phyloP scores from a whole-genome alignment of 768 basidiomycete genomes.

The Gloeostereum incarnatum region DNA sequence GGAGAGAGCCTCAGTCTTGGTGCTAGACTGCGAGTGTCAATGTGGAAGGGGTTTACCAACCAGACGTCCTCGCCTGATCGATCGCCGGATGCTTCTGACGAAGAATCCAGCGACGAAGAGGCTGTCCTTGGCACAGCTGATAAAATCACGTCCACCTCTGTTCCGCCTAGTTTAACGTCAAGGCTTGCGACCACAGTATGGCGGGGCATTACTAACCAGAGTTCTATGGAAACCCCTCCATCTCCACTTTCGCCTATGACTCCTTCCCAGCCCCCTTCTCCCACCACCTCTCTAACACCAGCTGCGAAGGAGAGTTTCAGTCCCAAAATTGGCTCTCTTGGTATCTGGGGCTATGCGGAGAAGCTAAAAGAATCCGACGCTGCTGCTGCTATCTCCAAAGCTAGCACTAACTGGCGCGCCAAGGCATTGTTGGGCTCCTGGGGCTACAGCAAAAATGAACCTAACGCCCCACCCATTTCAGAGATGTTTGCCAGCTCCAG shows the following conservation, averaged over 20 bases:
- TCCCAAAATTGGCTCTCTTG: conserved; percentile 15
- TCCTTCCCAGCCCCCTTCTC: conserved; percentile 21
- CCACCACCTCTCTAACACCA: no score
- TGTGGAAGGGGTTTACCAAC: conserved; percentile 64
- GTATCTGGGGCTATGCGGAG: conserved; percentile 64
- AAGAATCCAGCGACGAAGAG: conserved; percentile 21
- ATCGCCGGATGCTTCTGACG: conserved; percentile 24
- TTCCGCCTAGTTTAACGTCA: conserved; percentile 31
- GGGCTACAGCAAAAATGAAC: conserved; percentile 14
- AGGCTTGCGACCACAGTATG: conserved; percentile 58
- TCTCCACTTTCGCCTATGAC: conserved; percentile 25
- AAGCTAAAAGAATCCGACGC: conserved; percentile 69
- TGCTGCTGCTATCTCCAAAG: conserved; percentile 61
- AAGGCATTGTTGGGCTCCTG: conserved; percentile 42
- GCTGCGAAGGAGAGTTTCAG: conserved; percentile 6
- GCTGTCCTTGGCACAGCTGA: conserved; percentile 22
- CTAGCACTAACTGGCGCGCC: conserved; percentile 69
- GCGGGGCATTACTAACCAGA: conserved; percentile 70
- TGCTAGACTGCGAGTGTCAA: conserved; percentile 41
- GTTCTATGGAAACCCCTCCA: conserved; percentile 58
- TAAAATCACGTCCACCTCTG: conserved; percentile 36
- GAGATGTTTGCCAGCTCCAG: not conserved
- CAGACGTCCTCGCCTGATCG: conserved; percentile 31
- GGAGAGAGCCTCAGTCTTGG: conserved; percentile 36
- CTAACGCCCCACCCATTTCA: not conserved